phyloP scores from a whole-genome alignment of 345 rosid species.

The Pelargonium nanum region DNA sequence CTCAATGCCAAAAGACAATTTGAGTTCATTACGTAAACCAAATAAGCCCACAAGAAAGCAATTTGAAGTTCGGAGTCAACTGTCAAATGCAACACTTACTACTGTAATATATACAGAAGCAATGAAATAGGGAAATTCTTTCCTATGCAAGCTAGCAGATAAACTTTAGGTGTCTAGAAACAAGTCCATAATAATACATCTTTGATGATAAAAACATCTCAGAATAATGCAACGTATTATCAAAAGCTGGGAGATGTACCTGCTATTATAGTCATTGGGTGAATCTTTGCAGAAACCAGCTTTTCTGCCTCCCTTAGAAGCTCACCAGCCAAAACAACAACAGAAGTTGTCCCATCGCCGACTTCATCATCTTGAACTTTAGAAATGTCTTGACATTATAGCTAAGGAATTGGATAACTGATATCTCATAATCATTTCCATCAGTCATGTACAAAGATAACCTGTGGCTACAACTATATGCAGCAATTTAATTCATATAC shows the following conservation, averaged over 20 bases:
- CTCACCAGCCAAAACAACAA: constrained; percentile 95
- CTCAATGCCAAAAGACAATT: too few relatives aligned
- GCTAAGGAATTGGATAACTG: constrained; percentile 8
- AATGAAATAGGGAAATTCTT: not conserved
- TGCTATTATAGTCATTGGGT: constrained; percentile 92
- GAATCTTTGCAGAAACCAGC: constrained; percentile 82
- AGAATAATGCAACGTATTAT: not conserved
- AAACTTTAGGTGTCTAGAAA: not conserved
- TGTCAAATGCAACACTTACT: not conserved
- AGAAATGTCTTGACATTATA: constrained; percentile 54
- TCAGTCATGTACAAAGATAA: not conserved
- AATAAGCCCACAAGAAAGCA: too few relatives aligned
- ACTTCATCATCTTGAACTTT: constrained; percentile 99
- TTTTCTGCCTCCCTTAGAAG: constrained; percentile 94
- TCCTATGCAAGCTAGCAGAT: not conserved
- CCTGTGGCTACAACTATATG: not conserved
- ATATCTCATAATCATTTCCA: not conserved
- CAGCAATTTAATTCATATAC: not conserved
- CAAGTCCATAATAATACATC: not conserved
- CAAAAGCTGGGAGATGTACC: constrained; percentile 29
- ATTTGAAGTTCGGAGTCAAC: too few relatives aligned
- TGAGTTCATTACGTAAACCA: too few relatives aligned
- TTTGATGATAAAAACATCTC: not conserved
- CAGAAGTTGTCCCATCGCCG: constrained; percentile 99
- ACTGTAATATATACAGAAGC: not conserved